Base-by-base conservation (phyloP, 352 stramenopile species). In the Globisporangium heterothallicum region DNA sequence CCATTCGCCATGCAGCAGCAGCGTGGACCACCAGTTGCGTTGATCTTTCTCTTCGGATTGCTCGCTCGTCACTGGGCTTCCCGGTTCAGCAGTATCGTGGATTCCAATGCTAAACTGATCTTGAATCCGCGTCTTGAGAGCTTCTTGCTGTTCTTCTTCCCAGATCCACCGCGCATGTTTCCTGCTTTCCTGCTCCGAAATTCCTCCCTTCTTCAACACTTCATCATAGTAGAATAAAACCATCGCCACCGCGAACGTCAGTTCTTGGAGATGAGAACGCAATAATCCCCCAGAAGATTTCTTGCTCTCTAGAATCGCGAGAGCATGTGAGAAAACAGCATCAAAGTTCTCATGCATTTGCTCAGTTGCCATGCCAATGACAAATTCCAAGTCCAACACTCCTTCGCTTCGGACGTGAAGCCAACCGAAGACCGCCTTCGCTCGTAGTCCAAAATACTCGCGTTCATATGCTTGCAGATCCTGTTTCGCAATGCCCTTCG, bases 1-100 rank as follows among this genome's bases (percentile, higher is more conserved):
- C 78, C 78, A 89, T 1, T 48, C n/a, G 5, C 80, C 78, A 10
- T 58, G 68, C 8, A 60, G 56, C 35, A 92, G 64, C 38, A 92
- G 64, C 18, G 49, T 46, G 9, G 60, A 51, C 74, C 75, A 88
- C 34, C 59, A 74, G 8, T 52, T 29, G 35, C 36, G 1, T 56
- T 44, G 30, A 44, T 10, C 42, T 22, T 43, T 42, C 12, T 38
- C 27, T 6, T 3, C 9, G 4, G 18, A 24, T 10, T 35, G n/a
- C n/a, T n/a, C n/a, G n/a, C n/a, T n/a, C n/a, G n/a, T n/a, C n/a
- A n/a, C 5, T 29, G 45, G 19, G 5, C 12, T 64, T 16, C 22
- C 60, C 6, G 30, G n/a, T n/a, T 49, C 42, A 35, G 25, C n/a
- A 14, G 32, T 12, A 30, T 59, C 7, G 7, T 21, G 5, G 16